phyloP scores from a whole-genome alignment of 805 yeast species.

The Candida germanica region DNA sequence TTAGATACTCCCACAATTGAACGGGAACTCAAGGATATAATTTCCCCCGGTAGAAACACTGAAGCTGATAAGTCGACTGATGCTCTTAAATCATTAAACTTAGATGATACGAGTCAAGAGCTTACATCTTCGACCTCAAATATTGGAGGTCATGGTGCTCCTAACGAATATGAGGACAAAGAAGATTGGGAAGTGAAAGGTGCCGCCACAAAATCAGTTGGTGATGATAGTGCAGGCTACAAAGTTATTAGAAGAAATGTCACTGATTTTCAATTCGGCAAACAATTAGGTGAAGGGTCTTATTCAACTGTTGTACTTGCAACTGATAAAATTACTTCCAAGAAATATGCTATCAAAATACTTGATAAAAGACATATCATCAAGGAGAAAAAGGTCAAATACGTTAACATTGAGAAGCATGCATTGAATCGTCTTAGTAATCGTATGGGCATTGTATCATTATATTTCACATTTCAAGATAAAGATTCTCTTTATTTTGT shows the following conservation, averaged over 20 bases:
- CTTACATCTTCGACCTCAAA: conserved; percentile 6
- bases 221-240: conserved; percentile 14
- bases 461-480: conserved; percentile 80
- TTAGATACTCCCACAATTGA: conserved; percentile 28
- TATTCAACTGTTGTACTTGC: conserved; percentile 45
- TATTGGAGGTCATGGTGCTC: too few relatives aligned
- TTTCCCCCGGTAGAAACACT: conserved; percentile 10
- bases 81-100: conserved; percentile 10
- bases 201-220: conserved; percentile 28
- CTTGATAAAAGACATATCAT: conserved; percentile 75
- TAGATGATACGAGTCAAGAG: conserved; percentile 8
- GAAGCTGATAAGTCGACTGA: conserved; percentile 11
- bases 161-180: conserved; percentile 1
- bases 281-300: conserved; percentile 44
- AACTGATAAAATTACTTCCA: conserved; percentile 49
- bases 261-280: conserved; percentile 40
- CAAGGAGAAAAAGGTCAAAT: conserved; percentile 78
- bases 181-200: conserved; percentile 34
- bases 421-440: conserved; percentile 67
- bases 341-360: conserved; percentile 71
- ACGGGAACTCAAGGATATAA: conserved; percentile 17
- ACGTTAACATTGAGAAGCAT: conserved; percentile 79
- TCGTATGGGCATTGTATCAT: conserved; percentile 60
- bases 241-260: conserved; percentile 35
- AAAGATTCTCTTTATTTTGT: conserved; percentile 70